Conservation (phyloP, 306 rosid genomes). For the Mimosa pudica region DNA sequence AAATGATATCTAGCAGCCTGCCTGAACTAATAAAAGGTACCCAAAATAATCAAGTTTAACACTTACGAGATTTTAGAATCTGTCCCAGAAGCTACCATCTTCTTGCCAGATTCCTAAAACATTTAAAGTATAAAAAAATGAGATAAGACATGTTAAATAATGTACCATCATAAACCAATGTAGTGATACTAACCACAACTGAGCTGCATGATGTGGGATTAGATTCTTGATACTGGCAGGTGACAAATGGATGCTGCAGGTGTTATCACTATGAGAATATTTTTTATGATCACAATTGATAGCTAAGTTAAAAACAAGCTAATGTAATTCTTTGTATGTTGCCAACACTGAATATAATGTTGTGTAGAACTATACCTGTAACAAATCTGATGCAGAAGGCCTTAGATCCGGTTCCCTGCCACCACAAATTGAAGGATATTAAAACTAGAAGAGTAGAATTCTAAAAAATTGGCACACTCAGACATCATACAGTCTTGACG, state of each 20-base stretch:
- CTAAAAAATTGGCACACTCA: slow-evolving; percentile 18
- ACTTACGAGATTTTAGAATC: slow-evolving; percentile 68
- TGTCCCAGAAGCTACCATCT: slow-evolving; percentile 49
- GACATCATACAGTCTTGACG: slow-evolving; percentile 24
- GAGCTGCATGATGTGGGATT: slow-evolving; percentile 51
- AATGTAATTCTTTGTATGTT: background rate
- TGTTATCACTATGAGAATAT: slow-evolving; percentile 26
- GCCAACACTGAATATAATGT: slow-evolving; percentile 14
- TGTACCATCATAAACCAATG: slow-evolving; percentile 26
- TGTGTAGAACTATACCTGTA: slow-evolving; percentile 60
- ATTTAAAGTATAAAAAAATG: slow-evolving; percentile 28
- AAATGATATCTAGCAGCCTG: slow-evolving; percentile 29
- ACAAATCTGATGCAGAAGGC: slow-evolving; percentile 72
- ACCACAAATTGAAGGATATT: slow-evolving; percentile 44
- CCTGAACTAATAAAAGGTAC: slow-evolving; percentile 26
- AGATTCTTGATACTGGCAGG: slow-evolving; percentile 54
- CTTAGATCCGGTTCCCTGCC: slow-evolving; percentile 90
- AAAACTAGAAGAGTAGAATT: slow-evolving; percentile 35
- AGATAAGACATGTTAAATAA: slow-evolving; percentile 21
- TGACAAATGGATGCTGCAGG: slow-evolving; percentile 90
- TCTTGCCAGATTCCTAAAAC: slow-evolving; percentile 63
- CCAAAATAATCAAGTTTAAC: slow-evolving; percentile 30
- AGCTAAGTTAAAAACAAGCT: slow-evolving; percentile 21
- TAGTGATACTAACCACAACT: slow-evolving; percentile 54
- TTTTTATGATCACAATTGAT: slow-evolving; percentile 19